Evolutionary conservation across 2,329 filamentous ascomycete species (phyloP).

Genomic region (Colletotrichum trifolii): DNA sequence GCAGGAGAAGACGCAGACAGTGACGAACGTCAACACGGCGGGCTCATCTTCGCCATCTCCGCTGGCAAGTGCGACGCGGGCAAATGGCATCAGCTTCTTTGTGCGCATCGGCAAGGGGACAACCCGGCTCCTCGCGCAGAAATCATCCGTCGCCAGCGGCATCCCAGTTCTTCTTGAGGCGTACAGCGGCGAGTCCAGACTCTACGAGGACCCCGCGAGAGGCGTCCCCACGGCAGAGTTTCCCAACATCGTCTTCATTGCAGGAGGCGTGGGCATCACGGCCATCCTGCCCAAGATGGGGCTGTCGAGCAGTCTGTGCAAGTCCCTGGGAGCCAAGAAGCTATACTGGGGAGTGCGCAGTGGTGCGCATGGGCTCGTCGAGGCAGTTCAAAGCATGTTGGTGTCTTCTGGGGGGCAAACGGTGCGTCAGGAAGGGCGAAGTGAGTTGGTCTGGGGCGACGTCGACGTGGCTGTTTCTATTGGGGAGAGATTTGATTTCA

Average conservation of each 20-base stretch:
- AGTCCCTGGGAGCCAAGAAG: conserved; percentile 41
- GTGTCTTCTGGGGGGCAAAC: neutral
- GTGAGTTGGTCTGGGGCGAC: conserved; percentile 29
- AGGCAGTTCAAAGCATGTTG: conserved; percentile 41
- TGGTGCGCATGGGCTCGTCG: conserved; percentile 38
- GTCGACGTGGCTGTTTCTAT: conserved; percentile 40
- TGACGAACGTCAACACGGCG: neutral
- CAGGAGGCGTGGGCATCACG: conserved; percentile 47
- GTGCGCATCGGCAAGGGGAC: conserved; percentile 31
- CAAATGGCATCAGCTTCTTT: neutral
- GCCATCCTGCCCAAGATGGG: conserved; percentile 43
- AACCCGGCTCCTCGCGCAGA: conserved; percentile 32
- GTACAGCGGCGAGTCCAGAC: conserved; percentile 42
- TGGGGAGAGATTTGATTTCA: conserved; percentile 41
- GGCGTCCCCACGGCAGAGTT: conserved; percentile 39
- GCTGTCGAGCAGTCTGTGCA: conserved; percentile 38
- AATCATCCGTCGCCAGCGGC: conserved; percentile 5
- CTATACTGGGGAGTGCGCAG: conserved; percentile 45
- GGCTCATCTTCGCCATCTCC: neutral
- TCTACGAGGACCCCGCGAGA: conserved; percentile 39
- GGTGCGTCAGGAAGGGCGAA: conserved; percentile 1
- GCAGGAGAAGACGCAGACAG: neutral
- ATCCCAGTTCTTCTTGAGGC: conserved; percentile 38
- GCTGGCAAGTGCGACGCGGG: neutral
- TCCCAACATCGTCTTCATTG: conserved; percentile 43